Base-by-base conservation (phyloP, 768 basidiomycete species). In the Filobasidium floriforme region DNA sequence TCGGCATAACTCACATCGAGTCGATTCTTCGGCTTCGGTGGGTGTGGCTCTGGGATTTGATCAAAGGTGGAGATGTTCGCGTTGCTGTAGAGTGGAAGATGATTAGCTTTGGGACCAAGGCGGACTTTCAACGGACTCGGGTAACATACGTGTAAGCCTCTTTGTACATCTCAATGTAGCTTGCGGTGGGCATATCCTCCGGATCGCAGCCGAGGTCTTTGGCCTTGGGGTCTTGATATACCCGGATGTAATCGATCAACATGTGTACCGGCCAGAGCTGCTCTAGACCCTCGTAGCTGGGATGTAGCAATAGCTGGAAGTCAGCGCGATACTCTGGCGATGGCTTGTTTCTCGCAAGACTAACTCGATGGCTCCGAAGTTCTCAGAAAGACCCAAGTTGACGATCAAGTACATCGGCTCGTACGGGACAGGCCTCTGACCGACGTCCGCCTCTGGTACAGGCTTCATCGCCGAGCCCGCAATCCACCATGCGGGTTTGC, bases 331-430 rank as follows among this genome's bases (percentile, higher is more conserved):
- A 15, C 1, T 44, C 15, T 46, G 9, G 19, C 1, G 9, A 61
- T 28, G 26, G 26, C 4, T 0, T 11, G 3, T 46, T 40, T 26
- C 57, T 15, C 22, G 41, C 15, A 24, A 22, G 14, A 69, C 75
- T 70, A 60, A 77, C 72, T 75, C 73, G 64, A 78, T 68, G 24
- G 44, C 28, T 37, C 63, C 63, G 71, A 79, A 80, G 62, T 73
- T 76, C 55, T 77, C 71, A 0, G 77, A 77, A 70, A 77, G 75
- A 41, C 79, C 81, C 44, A 80, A 73, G 69, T 82, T 98, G 75
- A 97, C 70, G 70, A 98, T 86, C 61, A 80, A 85, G 69, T 70
- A 91, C 92, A 97, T 88, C 1, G 96, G 94, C 76, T 99, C 96
- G 73, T 93, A 90, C 5, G 91, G 82, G 64, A 85, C 86, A 18